A percentile compares a stretch with the other conserved stretches of the same genome.
Evolutionary conservation across 2,329 filamentous ascomycete species (phyloP).

Genomic region (Aspergillus sp.): DNA sequence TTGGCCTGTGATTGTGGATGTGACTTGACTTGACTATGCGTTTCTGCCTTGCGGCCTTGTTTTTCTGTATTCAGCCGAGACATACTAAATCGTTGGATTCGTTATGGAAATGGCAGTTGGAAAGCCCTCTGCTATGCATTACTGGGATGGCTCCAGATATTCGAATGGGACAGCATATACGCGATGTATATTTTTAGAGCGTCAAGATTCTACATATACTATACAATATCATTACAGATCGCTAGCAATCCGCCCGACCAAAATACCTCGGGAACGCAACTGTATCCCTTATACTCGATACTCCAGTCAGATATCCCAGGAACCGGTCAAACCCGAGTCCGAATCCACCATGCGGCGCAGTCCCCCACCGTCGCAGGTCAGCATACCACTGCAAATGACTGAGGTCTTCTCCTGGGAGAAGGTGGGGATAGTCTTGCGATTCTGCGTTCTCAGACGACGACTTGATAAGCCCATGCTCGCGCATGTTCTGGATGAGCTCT

Average conservation of each 20-base stretch:
- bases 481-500: constrained; percentile 70
- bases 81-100: too few relatives aligned
- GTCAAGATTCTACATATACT: not conserved
- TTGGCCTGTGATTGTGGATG: too few relatives aligned
- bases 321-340: constrained; percentile 87
- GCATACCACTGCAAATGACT: constrained; percentile 78
- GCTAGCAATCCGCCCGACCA: constrained; percentile 53
- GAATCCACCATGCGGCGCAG: constrained; percentile 86
- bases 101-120: too few relatives aligned
- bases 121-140: too few relatives aligned
- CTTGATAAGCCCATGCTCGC: constrained; percentile 60
- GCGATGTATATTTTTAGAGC: not conserved
- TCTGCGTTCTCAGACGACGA: constrained; percentile 19
- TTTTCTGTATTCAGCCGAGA: too few relatives aligned
- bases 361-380: constrained; percentile 86
- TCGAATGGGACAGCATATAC: too few relatives aligned
- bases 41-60: too few relatives aligned
- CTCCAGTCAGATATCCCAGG: constrained; percentile 77
- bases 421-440: constrained; percentile 35
- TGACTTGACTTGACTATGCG: too few relatives aligned
- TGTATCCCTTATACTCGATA: constrained; percentile 79
- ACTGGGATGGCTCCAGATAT: too few relatives aligned
- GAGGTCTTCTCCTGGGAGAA: constrained; percentile 39
- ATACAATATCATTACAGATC: not conserved
- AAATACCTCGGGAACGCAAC: constrained; percentile 77